phyloP scores from a whole-genome alignment of 768 basidiomycete genomes.

The Hemileccinum rubropunctum region DNA sequence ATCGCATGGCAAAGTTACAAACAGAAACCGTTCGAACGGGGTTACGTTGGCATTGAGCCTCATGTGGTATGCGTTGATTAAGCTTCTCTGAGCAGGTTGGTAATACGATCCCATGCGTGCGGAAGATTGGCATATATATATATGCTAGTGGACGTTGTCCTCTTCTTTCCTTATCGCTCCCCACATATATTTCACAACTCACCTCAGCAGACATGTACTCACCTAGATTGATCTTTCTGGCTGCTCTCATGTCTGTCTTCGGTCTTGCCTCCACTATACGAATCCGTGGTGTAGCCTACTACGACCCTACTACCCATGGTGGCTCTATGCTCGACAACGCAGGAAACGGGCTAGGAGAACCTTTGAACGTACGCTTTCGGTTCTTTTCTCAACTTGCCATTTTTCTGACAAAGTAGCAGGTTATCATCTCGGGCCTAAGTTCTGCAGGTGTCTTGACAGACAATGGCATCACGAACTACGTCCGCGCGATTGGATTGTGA shows the following conservation, averaged over 20 bases:
- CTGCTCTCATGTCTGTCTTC: background rate
- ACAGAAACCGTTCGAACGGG: no score
- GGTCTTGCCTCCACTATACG: constrained; percentile 1
- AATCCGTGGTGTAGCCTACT: constrained; percentile 27
- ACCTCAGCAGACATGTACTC: background rate
- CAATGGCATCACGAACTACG: constrained; percentile 55
- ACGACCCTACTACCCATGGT: constrained; percentile 34
- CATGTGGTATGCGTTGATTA: no score
- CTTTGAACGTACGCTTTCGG: constrained; percentile 37
- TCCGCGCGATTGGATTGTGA: constrained; percentile 61
- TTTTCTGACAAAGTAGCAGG: constrained; percentile 24
- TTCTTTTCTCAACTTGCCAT: background rate
- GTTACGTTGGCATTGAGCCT: no score
- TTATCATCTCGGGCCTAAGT: constrained; percentile 65
- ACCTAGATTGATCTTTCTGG: background rate
- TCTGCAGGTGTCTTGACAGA: constrained; percentile 55
- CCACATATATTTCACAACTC: no score
- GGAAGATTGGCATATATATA: no score
- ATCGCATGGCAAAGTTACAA: no score
- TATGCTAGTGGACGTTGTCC: no score
- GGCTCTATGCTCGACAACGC: constrained; percentile 46
- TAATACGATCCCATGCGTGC: no score
- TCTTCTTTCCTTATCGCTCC: no score
- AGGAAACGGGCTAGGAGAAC: constrained; percentile 37
- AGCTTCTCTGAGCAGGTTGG: no score